A percentile compares a stretch with the other conserved stretches of the same genome.
Evolutionary conservation across 1,284 basidiomycete species (phyloP).

Genomic region (Apiotrichum akiyoshidainum): DNA sequence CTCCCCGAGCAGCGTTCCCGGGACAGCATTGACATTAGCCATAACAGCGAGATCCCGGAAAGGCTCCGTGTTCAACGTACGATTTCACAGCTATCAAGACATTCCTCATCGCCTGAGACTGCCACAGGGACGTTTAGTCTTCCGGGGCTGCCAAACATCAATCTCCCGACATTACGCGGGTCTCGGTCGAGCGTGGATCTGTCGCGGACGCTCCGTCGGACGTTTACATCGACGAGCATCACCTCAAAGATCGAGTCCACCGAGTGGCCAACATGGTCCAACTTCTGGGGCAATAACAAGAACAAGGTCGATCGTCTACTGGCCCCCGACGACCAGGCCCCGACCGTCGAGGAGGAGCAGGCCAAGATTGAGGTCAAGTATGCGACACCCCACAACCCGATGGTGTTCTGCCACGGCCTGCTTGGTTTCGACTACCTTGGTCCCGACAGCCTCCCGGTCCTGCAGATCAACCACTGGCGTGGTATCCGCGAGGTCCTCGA

Average conservation of each 20-base stretch:
- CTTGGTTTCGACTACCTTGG: conserved; percentile 69
- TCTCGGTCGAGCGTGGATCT: conserved; percentile 1
- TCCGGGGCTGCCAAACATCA: neutral
- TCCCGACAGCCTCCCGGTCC: conserved; percentile 38
- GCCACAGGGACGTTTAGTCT: neutral
- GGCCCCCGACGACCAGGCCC: conserved; percentile 60
- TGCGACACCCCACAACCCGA: conserved; percentile 71
- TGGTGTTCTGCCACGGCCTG: conserved; percentile 91
- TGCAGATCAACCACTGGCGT: conserved; percentile 90
- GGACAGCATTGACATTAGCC: neutral
- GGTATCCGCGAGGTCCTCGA: conserved; percentile 89
- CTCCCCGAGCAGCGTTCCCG: conserved; percentile 23
- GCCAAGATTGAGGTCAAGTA: conserved; percentile 66
- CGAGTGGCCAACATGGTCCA: conserved; percentile 11
- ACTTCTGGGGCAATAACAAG: conserved; percentile 41
- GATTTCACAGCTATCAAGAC: conserved; percentile 32
- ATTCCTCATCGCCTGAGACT: neutral
- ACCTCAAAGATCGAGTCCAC: neutral
- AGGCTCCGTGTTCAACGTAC: conserved; percentile 43
- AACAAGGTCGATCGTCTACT: conserved; percentile 59
- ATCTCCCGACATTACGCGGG: neutral
- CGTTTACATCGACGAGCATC: conserved; percentile 8
- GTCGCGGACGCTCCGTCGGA: neutral
- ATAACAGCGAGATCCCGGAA: neutral
- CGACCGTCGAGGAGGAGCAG: conserved; percentile 57